Evolutionary conservation across 2,329 filamentous ascomycete genomes (phyloP), one percentile per base, ranked within the genome.

Genomic region (Xylariales sp.): DNA sequence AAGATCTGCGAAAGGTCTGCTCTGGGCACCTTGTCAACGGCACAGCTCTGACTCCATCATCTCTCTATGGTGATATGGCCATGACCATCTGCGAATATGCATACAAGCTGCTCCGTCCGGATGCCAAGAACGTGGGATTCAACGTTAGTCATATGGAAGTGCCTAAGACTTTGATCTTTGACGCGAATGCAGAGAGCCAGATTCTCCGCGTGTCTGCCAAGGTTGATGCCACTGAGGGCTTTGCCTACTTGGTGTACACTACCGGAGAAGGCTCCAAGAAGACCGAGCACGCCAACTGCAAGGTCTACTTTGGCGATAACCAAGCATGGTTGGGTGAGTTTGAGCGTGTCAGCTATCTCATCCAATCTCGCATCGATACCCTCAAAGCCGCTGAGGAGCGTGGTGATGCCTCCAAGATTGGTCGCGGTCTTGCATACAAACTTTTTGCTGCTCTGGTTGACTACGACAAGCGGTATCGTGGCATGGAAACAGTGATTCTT

Each of bases 361-460:
- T 91, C 54, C 76, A 79, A 51, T 71, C 69, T 16, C 76, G 80
- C 40, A 71, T 83, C 38, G 67, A 80, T 15, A 61, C 68, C 18
- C 70, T 83, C 3, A 65, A 72, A 48, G 64, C 76, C 44, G 82
- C 78, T 42, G 81, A 84, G 39, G 65, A 76, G 50, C 71, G 68
- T 23, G 84, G 84, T 27, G 73, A 76, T 40, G 83, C 83, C 19
- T 83, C 85, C 56, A 84, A 85, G 62, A 76, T 89, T 44, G 76
- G 83, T 34, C 79, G 83, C 18, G 83, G 83, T 23, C 77, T 89
- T 65, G 82, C 83, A 12, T 93, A 93, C 72, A 90, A 89, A 63
- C 72, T 78, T 1, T 78, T 78, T 49, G 51, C 59, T 10, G 69
- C 72, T 29, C 59, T 81, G 1, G 77, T 81, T 5, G 73, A 79